Evolutionary conservation across 2,329 filamentous ascomycete genomes (phyloP), one percentile per base, ranked within the genome.

Genomic region (Xylariales sp.): DNA sequence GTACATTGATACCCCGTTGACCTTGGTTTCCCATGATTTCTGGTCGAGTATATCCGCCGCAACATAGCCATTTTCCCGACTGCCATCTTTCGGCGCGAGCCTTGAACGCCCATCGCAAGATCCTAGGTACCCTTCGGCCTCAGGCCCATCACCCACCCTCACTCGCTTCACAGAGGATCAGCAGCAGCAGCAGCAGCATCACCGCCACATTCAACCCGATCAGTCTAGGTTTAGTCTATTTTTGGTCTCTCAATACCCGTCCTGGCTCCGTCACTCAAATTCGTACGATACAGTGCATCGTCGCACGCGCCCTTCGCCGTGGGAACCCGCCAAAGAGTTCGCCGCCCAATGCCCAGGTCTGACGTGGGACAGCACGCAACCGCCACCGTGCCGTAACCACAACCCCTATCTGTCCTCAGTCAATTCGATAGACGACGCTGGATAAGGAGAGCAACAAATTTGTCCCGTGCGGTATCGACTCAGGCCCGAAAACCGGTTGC

Each of bases 261-360:
- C 6, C 29, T 33, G 20, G 38, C 29, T 32, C 20, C 29, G 25
- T 29, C 21, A 18, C 29, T 40, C 38, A 22, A 31, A 32, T 40
- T 33, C 28, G 29, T 33, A 14, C 15, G 25, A 20, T 19, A 7
- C 29, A 12, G 24, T 12, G 24, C 14, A 32, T 36, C 22, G 39
- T 42, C 24, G 39, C 39, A 42, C 39, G 32, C 39, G 39, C 39
- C 31, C 14, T 22, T 27, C 21, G 29, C 38, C 21, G 38, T 24
- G 19, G 22, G 24, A 15, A 9, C 4, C 20, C 39, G 16, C 32
- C 31, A 11, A 16, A 7, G 33, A 21, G 27, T 40, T 22, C 31
- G 35, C 36, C 37, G 44, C 44, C 44, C 39, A 43, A 46, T 46
- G 44, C 44, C 36, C 44, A 46, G 40, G 15, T 43, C 44, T 40